Percentiles rank a stretch among this genome's conserved stretches.
Evolutionary conservation across 2,329 filamentous ascomycete species (phyloP).

Genomic region (Simplicillium sp.): DNA sequence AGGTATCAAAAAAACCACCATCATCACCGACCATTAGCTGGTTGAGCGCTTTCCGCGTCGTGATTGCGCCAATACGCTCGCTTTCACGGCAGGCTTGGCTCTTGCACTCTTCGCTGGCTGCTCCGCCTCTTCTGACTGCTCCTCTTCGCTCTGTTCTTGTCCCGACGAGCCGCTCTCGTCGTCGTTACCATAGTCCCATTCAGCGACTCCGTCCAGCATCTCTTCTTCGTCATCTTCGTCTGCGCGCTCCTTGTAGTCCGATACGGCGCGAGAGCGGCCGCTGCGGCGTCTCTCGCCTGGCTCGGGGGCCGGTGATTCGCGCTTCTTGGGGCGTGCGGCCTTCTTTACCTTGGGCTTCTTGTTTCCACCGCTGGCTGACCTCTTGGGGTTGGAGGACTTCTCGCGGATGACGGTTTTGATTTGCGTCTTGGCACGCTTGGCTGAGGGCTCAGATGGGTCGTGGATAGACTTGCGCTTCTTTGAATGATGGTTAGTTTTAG

Average conservation of each 20-base stretch:
- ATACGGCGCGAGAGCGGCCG: constrained; percentile 36
- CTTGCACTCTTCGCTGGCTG: constrained; percentile 10
- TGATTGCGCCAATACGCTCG: constrained; percentile 11
- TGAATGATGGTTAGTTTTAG: constrained; percentile 13
- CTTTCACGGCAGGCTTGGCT: constrained; percentile 15
- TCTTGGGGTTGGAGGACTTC: constrained; percentile 24
- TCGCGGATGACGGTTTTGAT: constrained; percentile 25
- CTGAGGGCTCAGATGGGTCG: constrained; percentile 35
- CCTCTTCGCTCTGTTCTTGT: constrained; percentile 10
- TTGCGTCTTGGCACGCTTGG: constrained; percentile 26
- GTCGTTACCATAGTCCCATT: constrained; percentile 44
- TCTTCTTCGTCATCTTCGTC: constrained; percentile 50
- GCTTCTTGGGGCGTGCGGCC: constrained; percentile 16
- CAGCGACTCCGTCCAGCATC: constrained; percentile 50
- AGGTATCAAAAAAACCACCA: background rate
- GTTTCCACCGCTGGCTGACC: constrained; percentile 10
- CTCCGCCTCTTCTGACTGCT: constrained; percentile 7
- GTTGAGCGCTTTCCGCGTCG: constrained; percentile 12
- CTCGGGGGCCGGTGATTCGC: constrained; percentile 18
- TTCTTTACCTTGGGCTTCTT: constrained; percentile 20
- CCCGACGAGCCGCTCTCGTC: constrained; percentile 20
- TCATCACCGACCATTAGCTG: constrained; percentile 7
- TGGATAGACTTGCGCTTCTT: constrained; percentile 50
- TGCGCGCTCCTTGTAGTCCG: constrained; percentile 46
- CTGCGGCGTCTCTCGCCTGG: constrained; percentile 44